Evolutionary conservation across 163 green algal species (phyloP), one percentile per base, ranked within the genome.

Genomic region (Chloromonas sp.): DNA sequence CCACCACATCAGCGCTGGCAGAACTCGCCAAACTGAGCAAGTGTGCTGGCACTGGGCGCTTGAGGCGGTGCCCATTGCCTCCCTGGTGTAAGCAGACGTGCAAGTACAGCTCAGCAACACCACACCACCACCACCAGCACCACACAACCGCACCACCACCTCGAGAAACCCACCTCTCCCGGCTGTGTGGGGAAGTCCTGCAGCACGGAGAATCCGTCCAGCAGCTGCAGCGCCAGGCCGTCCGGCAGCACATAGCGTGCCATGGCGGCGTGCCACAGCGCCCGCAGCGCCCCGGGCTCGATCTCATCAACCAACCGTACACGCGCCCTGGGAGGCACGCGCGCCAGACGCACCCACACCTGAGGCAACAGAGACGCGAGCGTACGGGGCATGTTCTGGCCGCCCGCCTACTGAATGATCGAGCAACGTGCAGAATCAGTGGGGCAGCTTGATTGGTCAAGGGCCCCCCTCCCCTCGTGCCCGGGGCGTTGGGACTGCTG

Each of bases 231-330:
- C 0, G 84, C 82, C 0, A 84, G 77, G 1, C 8, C 82, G 70
- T 89, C 86, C 36, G 87, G 85, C 57, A 92, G 71, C 11, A 90
- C 85, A 66, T 93, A 93, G 0, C 88, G 59, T 3, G 71, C 78
- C 88, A 92, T 83, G 60, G 61, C 88, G 36, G 86, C 86, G 58
- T 81, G 82, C 90, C 90, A 93, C 60, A 92, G 81, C 3, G 61
- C 85, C 13, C 86, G 85, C 1, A 93, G 82, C 0, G 13, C 71
- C 1, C 88, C 88, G 0, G 90, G 87, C 58, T 90, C 87, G 57
- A 93, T 78, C 83, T 90, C 86, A 2, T 88, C 79, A 0, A 92
- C 62, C 59, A 93, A 82, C 2, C 86, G 83, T 70, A 60, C 82
- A 5, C 87, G 84, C 61, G 90, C 86, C 60, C 66, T 80, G 13